A percentile compares a stretch with the other conserved stretches of the same genome.
phyloP scores from a whole-genome alignment of 495 filamentous ascomycete genomes.

The Rhypophila decipiens region DNA sequence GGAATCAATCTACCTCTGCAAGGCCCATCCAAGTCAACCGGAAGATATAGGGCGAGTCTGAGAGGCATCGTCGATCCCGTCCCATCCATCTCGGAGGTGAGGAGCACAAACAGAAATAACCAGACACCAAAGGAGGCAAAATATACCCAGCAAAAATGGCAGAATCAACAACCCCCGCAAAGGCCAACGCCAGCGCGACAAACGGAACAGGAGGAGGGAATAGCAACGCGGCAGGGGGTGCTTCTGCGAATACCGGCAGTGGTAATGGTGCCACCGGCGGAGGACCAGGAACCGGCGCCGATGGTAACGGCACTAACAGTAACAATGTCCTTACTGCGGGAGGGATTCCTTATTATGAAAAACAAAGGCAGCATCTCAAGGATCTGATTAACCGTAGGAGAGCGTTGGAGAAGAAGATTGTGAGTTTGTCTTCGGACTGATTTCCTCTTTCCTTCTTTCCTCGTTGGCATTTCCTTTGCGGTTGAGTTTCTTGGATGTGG shows the following conservation, averaged over 20 bases:
- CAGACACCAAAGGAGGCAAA: neutral
- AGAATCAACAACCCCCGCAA: neutral
- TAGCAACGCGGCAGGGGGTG: slow-evolving; percentile 48
- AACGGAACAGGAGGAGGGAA: neutral
- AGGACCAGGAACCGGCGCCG: too few relatives aligned
- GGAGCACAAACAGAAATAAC: too few relatives aligned
- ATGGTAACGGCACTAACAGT: slow-evolving; percentile 18
- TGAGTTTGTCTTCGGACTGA: too few relatives aligned
- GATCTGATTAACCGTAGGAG: slow-evolving; percentile 39
- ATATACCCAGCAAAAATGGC: neutral
- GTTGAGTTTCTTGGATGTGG: too few relatives aligned
- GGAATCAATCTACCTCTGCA: too few relatives aligned
- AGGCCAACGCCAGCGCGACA: too few relatives aligned
- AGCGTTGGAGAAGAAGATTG: slow-evolving; percentile 39
- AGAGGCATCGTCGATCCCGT: too few relatives aligned
- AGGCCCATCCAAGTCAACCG: too few relatives aligned
- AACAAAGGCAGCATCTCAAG: slow-evolving; percentile 42
- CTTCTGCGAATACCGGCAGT: slow-evolving; percentile 23
- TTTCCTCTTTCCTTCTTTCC: neutral
- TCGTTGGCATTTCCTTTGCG: too few relatives aligned
- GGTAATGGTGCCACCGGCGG: slow-evolving; percentile 26
- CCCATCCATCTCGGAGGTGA: too few relatives aligned
- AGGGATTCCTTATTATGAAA: slow-evolving; percentile 45
- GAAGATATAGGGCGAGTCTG: too few relatives aligned
- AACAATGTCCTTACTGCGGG: slow-evolving; percentile 30